Evolutionary conservation across 306 rosid genomes (phyloP).

Genomic region (Quercus robur): DNA sequence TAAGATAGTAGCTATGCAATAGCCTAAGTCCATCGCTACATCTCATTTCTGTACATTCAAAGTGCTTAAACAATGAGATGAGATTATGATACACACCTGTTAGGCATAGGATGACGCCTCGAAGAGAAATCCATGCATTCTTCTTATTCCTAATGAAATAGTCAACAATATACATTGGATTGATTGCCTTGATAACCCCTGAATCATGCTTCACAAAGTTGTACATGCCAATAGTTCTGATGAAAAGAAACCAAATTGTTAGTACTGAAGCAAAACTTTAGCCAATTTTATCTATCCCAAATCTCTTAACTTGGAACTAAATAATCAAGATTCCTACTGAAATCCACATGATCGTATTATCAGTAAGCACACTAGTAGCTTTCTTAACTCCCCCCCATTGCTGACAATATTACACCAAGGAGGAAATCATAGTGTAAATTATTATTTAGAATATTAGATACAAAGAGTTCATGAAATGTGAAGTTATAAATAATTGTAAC

Average conservation of each 20-base stretch:
- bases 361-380: slow-evolving; percentile 10
- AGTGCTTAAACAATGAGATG: not conserved
- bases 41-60: not conserved
- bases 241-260: slow-evolving; percentile 29
- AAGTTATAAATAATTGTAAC: too few relatives aligned
- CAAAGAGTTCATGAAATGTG: not conserved
- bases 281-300: slow-evolving; percentile 49
- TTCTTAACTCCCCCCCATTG: slow-evolving; percentile 20
- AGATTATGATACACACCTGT: slow-evolving; percentile 23
- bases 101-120: slow-evolving; percentile 34
- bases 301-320: slow-evolving; percentile 31
- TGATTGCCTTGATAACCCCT: slow-evolving; percentile 26
- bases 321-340: slow-evolving; percentile 29
- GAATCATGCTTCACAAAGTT: slow-evolving; percentile 32
- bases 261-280: slow-evolving; percentile 38
- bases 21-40: not conserved
- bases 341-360: slow-evolving; percentile 27
- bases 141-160: slow-evolving; percentile 35
- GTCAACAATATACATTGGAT: slow-evolving; percentile 24
- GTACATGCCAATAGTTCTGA: slow-evolving; percentile 31
- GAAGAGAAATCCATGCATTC: slow-evolving; percentile 44
- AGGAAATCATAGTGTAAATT: not conserved
- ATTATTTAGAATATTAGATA: not conserved
- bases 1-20: not conserved
- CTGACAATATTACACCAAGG: slow-evolving; percentile 13